Conservation (phyloP, 495 filamentous ascomycete genomes). For the Aspergillus conjunctus region DNA sequence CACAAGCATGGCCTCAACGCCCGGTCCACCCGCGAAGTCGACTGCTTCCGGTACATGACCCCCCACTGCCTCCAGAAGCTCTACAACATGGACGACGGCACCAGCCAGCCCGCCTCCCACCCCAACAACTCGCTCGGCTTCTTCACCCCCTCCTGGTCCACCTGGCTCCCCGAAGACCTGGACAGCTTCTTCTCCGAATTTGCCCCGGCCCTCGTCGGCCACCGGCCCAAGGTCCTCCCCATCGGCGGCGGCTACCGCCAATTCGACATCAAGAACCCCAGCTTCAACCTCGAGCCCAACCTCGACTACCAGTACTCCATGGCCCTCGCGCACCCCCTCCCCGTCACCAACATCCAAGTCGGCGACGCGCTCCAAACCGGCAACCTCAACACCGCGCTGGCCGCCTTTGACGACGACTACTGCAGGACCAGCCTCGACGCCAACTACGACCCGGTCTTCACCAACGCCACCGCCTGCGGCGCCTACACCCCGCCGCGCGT, state of each 20-base stretch:
- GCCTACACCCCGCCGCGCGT: constrained; percentile 60
- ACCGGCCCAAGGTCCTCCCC: constrained; percentile 51
- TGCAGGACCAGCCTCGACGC: constrained; percentile 6
- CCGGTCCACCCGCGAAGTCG: constrained; percentile 3
- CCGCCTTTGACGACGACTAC: background rate
- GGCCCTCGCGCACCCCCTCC: constrained; percentile 56
- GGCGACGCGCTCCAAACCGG: background rate
- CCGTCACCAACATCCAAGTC: constrained; percentile 57
- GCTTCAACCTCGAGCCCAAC: constrained; percentile 61
- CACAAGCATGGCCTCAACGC: too few species aligned
- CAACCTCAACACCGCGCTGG: background rate
- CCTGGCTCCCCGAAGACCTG: background rate
- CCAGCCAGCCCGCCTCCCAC: constrained; percentile 49
- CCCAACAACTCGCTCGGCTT: constrained; percentile 57
- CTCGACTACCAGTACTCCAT: constrained; percentile 68
- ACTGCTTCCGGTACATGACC: constrained; percentile 44
- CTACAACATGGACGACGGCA: constrained; percentile 64
- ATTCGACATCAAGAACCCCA: constrained; percentile 48
- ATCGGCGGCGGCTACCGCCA: constrained; percentile 52
- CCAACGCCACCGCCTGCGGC: constrained; percentile 57
- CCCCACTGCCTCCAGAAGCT: constrained; percentile 60
- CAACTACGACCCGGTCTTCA: constrained; percentile 48
- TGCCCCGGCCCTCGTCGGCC: constrained; percentile 43
- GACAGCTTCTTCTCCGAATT: constrained; percentile 57
- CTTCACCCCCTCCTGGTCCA: background rate